Conservation (phyloP, 345 rosid species). For the Nephelium lappaceum region DNA sequence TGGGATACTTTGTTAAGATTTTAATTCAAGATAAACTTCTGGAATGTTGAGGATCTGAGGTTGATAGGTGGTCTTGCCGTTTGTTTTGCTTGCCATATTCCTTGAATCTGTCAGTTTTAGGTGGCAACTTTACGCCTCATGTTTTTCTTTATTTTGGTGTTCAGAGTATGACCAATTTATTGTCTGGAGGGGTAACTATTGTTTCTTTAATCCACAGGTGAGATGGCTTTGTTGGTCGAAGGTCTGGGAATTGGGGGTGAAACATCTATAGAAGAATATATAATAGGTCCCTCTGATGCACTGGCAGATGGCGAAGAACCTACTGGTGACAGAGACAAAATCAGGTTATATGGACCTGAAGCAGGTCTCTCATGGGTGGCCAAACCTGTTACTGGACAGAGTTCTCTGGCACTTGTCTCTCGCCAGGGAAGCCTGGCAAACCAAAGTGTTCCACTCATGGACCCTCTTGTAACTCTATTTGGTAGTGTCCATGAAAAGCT, state of each 20-base stretch:
- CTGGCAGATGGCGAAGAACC: conserved; percentile 54
- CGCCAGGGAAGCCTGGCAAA: conserved; percentile 85
- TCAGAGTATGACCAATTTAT: background rate
- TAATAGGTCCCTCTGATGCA: conserved; percentile 78
- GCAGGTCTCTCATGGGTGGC: conserved; percentile 88
- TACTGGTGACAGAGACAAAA: conserved; percentile 61
- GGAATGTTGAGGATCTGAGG: background rate
- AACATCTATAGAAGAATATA: conserved; percentile 83
- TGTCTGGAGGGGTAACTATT: conserved; percentile 14
- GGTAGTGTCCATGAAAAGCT: conserved; percentile 92
- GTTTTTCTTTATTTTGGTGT: conserved; percentile 7
- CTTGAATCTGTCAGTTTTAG: background rate
- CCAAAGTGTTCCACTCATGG: conserved; percentile 71
- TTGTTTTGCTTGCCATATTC: background rate
- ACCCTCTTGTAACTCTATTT: conserved; percentile 88
- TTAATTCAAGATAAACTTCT: background rate
- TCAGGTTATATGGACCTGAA: conserved; percentile 76
- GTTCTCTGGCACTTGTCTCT: conserved; percentile 66
- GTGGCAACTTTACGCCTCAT: background rate
- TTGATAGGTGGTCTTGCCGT: background rate
- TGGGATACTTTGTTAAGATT: background rate
- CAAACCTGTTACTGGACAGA: conserved; percentile 78
- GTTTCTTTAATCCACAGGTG: conserved; percentile 58
- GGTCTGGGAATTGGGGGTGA: conserved; percentile 96
- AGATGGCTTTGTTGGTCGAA: conserved; percentile 95